Base-by-base conservation (phyloP, 345 rosid genomes). In the Mercurialis annua region DNA sequence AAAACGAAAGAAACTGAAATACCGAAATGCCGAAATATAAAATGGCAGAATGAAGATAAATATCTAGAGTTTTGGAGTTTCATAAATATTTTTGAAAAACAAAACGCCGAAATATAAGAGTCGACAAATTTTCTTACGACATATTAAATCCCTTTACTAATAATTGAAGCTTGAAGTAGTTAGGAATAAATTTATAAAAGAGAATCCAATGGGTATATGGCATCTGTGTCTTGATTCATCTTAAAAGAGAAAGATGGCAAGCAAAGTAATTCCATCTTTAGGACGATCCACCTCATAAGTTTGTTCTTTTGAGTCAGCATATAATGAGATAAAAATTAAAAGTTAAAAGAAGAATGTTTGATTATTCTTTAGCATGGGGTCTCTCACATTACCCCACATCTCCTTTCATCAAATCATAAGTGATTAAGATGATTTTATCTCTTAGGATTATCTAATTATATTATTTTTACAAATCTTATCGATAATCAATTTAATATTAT, bases 291-390 rank as follows among this genome's bases (percentile, higher is more conserved):
- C 34, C 36, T 54, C 59, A 54, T 54, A 27, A 29, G 31, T 29
- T 54, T 12, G 36, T 54, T n/a, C 59, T 54, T 54, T 54, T 54
- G 59, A 54, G 36, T 54, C 59, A 54, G 59, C 59, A 29, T 29
- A 2, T 20, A 30, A 20, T 54, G 16, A 26, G 31, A 54, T 54
- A 27, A 54, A 51, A 54, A 54, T 12, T 10, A 26, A 54, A 54
- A 54, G 15, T 26, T 54, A 4, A 12, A 54, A 24, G 11, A 5
- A 50, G 10, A 14, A 50, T 20, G 17, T 18, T 8, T 27, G n/a
- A 27, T 54, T 18, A 27, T 27, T 1, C 34, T 54, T 40, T 40
- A 54, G 29, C 31, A 54, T 15, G 59, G 59, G 36, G 30, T 36
- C 59, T 54, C 59, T 40, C 59, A 54, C 33, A 29, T 54, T 54